Evolutionary conservation across 2,329 filamentous ascomycete species (phyloP), one percentile per base, ranked within the genome.

Genomic region (Epichloe aotearoae): DNA sequence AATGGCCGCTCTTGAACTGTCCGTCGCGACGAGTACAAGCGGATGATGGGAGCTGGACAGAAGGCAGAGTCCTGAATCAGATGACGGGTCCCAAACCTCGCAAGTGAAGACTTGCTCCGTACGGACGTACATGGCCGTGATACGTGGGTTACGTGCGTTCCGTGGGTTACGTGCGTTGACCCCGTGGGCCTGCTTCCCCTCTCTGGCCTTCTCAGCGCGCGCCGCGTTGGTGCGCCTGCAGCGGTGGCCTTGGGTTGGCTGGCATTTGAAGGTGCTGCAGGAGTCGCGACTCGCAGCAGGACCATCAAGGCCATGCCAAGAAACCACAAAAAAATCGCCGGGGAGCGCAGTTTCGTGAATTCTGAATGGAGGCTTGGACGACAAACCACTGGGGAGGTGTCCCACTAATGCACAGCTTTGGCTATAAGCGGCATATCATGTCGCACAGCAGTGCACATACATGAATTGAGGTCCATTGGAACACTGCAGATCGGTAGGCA

Each of bases 241-340:
- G 47, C 49, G 33, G 45, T 34, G 46, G 12, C 38, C 48, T 33
- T 45, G 47, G 50, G 47, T 50, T 53, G 53, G 53, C 30, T 56
- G 46, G 48, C 47, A 44, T 38, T 46, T 50, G 43, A 40, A 46
- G 41, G 49, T 48, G 52, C 52, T 52, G 54, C 54, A 55, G 41
- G 46, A 45, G 19, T 19, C 19, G 19, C n/a, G 19, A 19, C 2
- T 19, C 19, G 54, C 54, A 55, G 54, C 54, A 55, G 41, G 46
- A 45, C 48, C 54, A 51, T 30, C 8, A 30, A 10, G 26, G 7
- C 26, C 26, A 30, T 10, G 26, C 1, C 26, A 11, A 3, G 7
- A 30, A 30, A 11, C 26, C 26, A 30, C 26, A 30, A 30, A 30
- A 30, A 30, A 30, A 30, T 30, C 26, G 26, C 26, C 26, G 26